A percentile compares a stretch with the other conserved stretches of the same genome.
phyloP scores from a whole-genome alignment of 164 flowering plant genomes.

The Echeveria elegans region DNA sequence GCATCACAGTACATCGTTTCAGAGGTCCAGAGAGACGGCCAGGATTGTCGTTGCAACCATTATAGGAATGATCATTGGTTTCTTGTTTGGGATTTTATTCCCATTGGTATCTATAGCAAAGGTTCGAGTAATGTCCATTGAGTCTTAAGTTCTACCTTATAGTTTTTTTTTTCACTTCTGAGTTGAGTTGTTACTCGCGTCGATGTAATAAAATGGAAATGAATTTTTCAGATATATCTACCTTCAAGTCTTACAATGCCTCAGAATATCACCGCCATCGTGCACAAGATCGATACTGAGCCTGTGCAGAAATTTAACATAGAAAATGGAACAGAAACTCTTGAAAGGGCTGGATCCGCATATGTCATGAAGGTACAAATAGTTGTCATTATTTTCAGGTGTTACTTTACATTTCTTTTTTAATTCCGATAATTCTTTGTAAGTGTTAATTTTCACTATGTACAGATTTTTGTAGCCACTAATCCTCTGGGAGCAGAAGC shows the following conservation, averaged over 20 bases:
- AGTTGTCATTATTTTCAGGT: not conserved
- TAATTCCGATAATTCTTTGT: not conserved
- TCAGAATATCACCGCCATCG: conserved; percentile 3
- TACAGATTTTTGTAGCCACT: conserved; percentile 65
- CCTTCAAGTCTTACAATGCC: conserved; percentile 1
- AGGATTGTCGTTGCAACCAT: conserved; percentile 55
- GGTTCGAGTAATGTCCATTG: conserved; percentile 25
- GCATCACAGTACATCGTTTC: conserved; percentile 45
- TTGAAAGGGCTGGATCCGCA: not conserved
- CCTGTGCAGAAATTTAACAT: not conserved
- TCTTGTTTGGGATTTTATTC: conserved; percentile 70
- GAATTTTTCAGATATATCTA: not conserved
- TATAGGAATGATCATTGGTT: conserved; percentile 72
- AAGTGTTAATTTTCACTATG: not conserved
- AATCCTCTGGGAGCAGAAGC: conserved; percentile 88
- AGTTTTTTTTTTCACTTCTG: not conserved
- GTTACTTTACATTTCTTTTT: not conserved
- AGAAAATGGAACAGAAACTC: not conserved
- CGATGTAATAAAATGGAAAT: not conserved
- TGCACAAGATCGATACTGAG: not conserved
- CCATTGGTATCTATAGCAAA: conserved; percentile 53
- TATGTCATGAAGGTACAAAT: not conserved
- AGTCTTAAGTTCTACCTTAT: not conserved
- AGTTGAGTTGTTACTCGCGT: not conserved
- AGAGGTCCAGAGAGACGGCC: conserved; percentile 49